Base-by-base conservation (phyloP, 2,329 filamentous ascomycete genomes). In the Exophiala spinifera region DNA sequence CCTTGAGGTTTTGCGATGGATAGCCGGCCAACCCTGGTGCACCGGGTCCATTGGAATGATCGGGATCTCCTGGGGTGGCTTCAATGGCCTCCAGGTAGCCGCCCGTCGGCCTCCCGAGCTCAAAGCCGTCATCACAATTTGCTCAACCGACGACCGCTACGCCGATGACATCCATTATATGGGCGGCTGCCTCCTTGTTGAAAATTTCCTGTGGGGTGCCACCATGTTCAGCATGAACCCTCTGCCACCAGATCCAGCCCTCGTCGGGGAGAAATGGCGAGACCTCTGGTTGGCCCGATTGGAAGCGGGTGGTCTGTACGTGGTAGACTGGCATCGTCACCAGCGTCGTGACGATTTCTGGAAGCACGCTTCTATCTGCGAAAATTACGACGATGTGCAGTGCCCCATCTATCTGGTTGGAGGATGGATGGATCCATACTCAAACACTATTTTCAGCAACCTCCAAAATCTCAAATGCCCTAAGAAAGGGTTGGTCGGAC, bases 141-240 rank as follows among this genome's bases (percentile, higher is more conserved):
- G 51, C 45, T 53, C 51, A 8, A 53, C 51, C 14, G 51, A 53
- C 14, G 51, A 53, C 20, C 45, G 51, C 19, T 49, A 53, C 23
- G 49, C 40, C 25, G 51, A 53, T 25, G 51, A 53, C 45, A 53
- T 53, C 31, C 51, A 53, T 15, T 53, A 53, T 15, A 39, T 42
- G 40, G 51, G 51, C 11, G 53, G 53, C 3, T 56, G 53, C 34
- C 42, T 52, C 4, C 49, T 56, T 2, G 53, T 56, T 3, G 53
- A 52, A 48, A 52, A 56, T n/a, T 56, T 56, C 36, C 33, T 47
- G 19, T 56, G 49, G 44, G 49, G 53, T 31, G 53, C 53, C 4
- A 56, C 53, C 21, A 56, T 56, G 53, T 56, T 56, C 39, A 40
- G 43, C 37, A 56, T 56, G 49, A 52, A 51, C 15, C 49, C 53